Base-by-base conservation (phyloP, 345 rosid species). In the Citrus reticulata region DNA sequence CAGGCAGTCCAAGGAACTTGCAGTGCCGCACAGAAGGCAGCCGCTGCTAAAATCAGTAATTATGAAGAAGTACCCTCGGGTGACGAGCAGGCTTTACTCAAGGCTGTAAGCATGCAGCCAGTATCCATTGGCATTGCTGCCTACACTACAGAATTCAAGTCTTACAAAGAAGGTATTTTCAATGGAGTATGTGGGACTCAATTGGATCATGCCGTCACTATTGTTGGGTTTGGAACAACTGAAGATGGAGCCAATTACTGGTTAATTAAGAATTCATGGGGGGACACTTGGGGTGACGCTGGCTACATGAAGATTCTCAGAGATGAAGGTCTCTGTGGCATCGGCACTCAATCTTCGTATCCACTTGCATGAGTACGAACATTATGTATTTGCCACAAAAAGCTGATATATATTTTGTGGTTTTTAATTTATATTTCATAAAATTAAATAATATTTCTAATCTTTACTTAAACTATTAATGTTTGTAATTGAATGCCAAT, bases 211-310 rank as follows among this genome's bases (percentile, higher is more conserved):
- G 90, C 87, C 20, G 90, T 90, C 9, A 39, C 85, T 0, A 74
- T 85, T 32, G 4, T 88, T 54, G 90, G 89, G 14, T 88, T 87
- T 34, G 89, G 93, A 25, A 81, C n/a, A 9, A 72, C 65, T 59
- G 73, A 42, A 37, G 88, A 84, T 9, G 80, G 84, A 16, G 70
- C 19, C 11, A 72, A 89, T 49, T 90, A 86, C 68, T 91, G 93
- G 92, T 17, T 90, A 51, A 61, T 90, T 37, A 89, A 85, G 72
- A 91, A 91, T 40, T 89, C 94, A 6, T 91, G 91, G 92, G 91
- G 88, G 0, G 1, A 14, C 35, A 73, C n/a, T 4, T 91, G 90
- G 90, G 94, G 90, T 25, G 92, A 90, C 62, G 11, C 64, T 24
- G 91, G 92, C 30, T 88, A 83, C 71, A 84, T 88, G 82, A 88